A percentile compares a stretch with the other conserved stretches of the same genome.
Conservation (phyloP, 2,329 filamentous ascomycete species). For the Coniosporium tulheliwenetii region DNA sequence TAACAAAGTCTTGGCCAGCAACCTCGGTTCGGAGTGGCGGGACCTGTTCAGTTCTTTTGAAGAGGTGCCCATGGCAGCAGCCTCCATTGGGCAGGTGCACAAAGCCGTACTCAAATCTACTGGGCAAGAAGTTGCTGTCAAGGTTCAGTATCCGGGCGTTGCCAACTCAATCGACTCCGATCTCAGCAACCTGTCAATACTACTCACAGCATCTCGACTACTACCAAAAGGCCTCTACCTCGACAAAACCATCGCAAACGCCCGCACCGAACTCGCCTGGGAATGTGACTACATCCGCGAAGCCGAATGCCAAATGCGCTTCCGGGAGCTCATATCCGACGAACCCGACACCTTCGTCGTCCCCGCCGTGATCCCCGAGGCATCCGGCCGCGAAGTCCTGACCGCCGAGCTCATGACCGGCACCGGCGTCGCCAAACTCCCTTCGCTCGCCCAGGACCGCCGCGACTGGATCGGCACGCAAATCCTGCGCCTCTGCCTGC, state of each 20-base stretch:
- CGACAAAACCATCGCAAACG: conserved; percentile 94
- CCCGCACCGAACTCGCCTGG: conserved; percentile 81
- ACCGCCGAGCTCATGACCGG: conserved; percentile 90
- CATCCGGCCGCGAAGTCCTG: conserved; percentile 71
- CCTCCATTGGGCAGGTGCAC: conserved; percentile 95
- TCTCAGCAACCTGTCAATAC: conserved; percentile 78
- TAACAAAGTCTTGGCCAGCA: conserved; percentile 62
- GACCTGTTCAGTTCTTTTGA: conserved; percentile 72
- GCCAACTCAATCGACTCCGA: conserved; percentile 94
- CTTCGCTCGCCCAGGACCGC: conserved; percentile 62
- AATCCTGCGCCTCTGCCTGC: conserved; percentile 76
- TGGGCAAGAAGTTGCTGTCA: conserved; percentile 71
- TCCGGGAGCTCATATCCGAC: conserved; percentile 59
- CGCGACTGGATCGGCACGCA: conserved; percentile 94
- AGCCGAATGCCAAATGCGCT: conserved; percentile 63
- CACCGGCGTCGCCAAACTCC: conserved; percentile 66
- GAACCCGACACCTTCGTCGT: conserved; percentile 64
- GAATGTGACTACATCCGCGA: conserved; percentile 93
- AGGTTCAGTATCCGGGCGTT: conserved; percentile 94
- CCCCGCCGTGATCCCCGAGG: conserved; percentile 61
- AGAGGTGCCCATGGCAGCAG: conserved; percentile 82
- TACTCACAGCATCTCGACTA: conserved; percentile 78
- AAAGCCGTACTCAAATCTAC: conserved; percentile 63
- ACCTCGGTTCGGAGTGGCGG: conserved; percentile 74
- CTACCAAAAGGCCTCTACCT: conserved; percentile 86